Conservation (phyloP, 257 asterid species). For the Jacaranda copaia region DNA sequence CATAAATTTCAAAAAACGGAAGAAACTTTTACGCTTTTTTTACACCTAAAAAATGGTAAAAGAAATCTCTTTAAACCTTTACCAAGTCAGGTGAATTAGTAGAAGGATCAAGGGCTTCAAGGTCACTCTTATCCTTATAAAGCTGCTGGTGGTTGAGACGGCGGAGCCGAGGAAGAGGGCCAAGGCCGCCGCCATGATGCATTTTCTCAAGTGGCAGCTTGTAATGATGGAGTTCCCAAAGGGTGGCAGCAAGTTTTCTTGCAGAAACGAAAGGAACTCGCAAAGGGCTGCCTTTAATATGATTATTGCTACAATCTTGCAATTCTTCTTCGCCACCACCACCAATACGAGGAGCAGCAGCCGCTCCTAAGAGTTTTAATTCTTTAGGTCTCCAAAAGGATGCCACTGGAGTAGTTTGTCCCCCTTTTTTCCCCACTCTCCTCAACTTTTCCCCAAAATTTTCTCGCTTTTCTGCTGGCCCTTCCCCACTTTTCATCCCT, state of each 20-base stretch:
- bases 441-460: conserved; percentile 86
- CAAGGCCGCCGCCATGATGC: conserved; percentile 55
- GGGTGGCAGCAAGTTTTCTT: conserved; percentile 85
- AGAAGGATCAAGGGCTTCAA: conserved; percentile 64
- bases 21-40: not conserved
- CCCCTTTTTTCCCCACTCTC: conserved; percentile 80
- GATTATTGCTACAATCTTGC: conserved; percentile 35
- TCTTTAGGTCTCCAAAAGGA: conserved; percentile 70
- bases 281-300: conserved; percentile 31
- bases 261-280: conserved; percentile 59
- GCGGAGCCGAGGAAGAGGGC: conserved; percentile 65
- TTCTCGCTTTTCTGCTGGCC: conserved; percentile 73
- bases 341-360: conserved; percentile 24
- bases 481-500: conserved; percentile 73
- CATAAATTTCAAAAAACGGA: not conserved
- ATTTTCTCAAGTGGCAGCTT: conserved; percentile 60
- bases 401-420: conserved; percentile 76
- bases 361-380: conserved; percentile 24
- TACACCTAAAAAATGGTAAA: not conserved
- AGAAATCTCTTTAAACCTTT: conserved; percentile 15
- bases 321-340: conserved; percentile 1
- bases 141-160: conserved; percentile 60
- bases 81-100: conserved; percentile 78
- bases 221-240: conserved; percentile 81
- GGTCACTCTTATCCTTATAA: conserved; percentile 50